Conservation (phyloP, 1,139 yeast genomes). For the Candida sp. region DNA sequence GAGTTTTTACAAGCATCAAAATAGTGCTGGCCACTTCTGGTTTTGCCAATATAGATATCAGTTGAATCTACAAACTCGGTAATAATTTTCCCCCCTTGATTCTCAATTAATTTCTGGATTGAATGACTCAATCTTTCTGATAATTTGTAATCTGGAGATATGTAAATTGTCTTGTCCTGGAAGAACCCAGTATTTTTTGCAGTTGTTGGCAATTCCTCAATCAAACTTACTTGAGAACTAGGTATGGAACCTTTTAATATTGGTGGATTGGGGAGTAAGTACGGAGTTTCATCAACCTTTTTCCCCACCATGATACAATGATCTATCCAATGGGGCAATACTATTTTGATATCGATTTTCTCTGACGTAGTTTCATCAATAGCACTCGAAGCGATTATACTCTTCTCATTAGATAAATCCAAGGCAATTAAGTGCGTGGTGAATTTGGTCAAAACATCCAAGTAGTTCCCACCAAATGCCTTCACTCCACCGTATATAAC, state of each 20-base stretch:
- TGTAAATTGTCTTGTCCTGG: constrained; percentile 22
- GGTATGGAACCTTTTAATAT: constrained; percentile 5
- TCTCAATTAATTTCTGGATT: constrained; percentile 22
- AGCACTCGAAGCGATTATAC: constrained; percentile 38
- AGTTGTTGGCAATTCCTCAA: background rate
- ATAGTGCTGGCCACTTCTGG: constrained; percentile 54
- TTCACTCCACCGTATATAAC: constrained; percentile 63
- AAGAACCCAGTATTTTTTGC: constrained; percentile 13
- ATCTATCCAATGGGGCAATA: constrained; percentile 74
- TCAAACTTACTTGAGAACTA: constrained; percentile 1
- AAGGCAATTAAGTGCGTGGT: constrained; percentile 77
- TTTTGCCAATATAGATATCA: constrained; percentile 66
- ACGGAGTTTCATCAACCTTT: constrained; percentile 51
- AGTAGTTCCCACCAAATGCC: constrained; percentile 73
- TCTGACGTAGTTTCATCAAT: constrained; percentile 19
- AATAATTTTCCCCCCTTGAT: constrained; percentile 29
- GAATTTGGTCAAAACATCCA: constrained; percentile 59
- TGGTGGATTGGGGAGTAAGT: constrained; percentile 37
- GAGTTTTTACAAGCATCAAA: constrained; percentile 19
- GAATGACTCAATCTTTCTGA: constrained; percentile 27
- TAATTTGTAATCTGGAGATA: constrained; percentile 31
- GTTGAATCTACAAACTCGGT: constrained; percentile 23
- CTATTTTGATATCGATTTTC: constrained; percentile 50
- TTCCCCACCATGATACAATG: constrained; percentile 58
- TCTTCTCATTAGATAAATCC: constrained; percentile 50